Evolutionary conservation across 2,329 filamentous ascomycete genomes (phyloP).

Genomic region (Claviceps pusilla): DNA sequence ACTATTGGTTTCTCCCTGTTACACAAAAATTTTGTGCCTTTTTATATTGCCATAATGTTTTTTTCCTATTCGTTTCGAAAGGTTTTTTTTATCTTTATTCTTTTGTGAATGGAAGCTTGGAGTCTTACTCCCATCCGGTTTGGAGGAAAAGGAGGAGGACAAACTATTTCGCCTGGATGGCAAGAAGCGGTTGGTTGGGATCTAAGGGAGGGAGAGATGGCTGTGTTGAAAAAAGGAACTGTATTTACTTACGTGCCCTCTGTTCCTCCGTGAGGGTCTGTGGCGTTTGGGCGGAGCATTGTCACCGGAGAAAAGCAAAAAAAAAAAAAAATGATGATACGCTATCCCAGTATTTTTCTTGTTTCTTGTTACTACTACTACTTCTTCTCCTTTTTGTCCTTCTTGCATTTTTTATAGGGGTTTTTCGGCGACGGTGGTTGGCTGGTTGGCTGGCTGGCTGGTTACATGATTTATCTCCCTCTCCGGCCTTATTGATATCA

Average conservation of each 20-base stretch:
- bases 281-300: constrained; percentile 6
- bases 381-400: not conserved
- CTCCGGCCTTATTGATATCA: not conserved
- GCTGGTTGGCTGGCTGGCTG: not conserved
- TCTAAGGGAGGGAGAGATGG: not conserved
- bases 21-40: not conserved
- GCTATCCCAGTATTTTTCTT: not conserved
- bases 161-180: not conserved
- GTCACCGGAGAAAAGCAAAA: not conserved
- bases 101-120: not conserved
- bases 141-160: not conserved
- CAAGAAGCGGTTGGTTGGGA: not conserved
- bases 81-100: not conserved
- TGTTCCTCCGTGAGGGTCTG: not conserved
- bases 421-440: not conserved
- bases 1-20: not conserved
- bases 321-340: not conserved
- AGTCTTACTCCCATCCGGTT: not conserved
- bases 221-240: not conserved
- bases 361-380: not conserved
- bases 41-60: not conserved
- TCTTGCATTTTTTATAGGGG: not conserved
- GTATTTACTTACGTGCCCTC: not conserved
- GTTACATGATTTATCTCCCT: too few species aligned
- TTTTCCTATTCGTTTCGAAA: not conserved